Evolutionary conservation across 2,329 filamentous ascomycete genomes (phyloP).

Genomic region (Aspergillus sojae): DNA sequence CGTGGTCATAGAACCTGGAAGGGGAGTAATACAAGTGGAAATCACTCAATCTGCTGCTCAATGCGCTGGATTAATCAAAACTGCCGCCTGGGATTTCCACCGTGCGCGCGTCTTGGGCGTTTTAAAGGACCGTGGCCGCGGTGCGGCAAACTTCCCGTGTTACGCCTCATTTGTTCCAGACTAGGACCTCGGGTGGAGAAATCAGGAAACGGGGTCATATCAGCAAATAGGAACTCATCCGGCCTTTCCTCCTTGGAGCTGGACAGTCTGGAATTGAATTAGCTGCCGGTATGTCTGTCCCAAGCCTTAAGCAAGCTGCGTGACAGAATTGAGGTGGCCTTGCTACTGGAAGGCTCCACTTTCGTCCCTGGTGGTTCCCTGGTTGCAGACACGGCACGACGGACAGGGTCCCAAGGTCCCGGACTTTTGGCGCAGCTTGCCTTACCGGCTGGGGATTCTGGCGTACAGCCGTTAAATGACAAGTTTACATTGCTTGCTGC

Average conservation of each 20-base stretch:
- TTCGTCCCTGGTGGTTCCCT: conserved; percentile 19
- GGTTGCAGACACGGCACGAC: conserved; percentile 23
- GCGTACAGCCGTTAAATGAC: conserved; percentile 25
- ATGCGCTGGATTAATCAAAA: conserved; percentile 4
- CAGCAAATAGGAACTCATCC: conserved; percentile 27
- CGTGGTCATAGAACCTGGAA: conserved; percentile 5
- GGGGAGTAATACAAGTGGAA: conserved; percentile 4
- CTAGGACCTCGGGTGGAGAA: conserved; percentile 15
- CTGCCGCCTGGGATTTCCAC: conserved; percentile 4
- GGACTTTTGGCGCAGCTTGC: conserved; percentile 18
- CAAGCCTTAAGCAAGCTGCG: conserved; percentile 17
- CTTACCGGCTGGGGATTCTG: conserved; percentile 17
- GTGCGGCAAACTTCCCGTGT: conserved; percentile 21
- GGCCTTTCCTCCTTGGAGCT: conserved; percentile 11
- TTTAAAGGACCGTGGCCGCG: conserved; percentile 13
- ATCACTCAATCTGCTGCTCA: conserved; percentile 3
- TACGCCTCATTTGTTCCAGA: conserved; percentile 26
- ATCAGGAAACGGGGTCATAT: conserved; percentile 12
- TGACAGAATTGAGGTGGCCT: conserved; percentile 15
- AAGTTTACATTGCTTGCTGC: conserved; percentile 19
- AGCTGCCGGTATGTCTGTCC: conserved; percentile 13
- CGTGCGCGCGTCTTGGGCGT: conserved; percentile 2
- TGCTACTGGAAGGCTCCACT: conserved; percentile 7
- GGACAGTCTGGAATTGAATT: conserved; percentile 13
- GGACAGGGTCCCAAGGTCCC: conserved; percentile 18